Percentiles rank a stretch among this genome's conserved stretches.
Evolutionary conservation across 495 filamentous ascomycete genomes (phyloP).

Genomic region (Aspergillus carlsbadensis): DNA sequence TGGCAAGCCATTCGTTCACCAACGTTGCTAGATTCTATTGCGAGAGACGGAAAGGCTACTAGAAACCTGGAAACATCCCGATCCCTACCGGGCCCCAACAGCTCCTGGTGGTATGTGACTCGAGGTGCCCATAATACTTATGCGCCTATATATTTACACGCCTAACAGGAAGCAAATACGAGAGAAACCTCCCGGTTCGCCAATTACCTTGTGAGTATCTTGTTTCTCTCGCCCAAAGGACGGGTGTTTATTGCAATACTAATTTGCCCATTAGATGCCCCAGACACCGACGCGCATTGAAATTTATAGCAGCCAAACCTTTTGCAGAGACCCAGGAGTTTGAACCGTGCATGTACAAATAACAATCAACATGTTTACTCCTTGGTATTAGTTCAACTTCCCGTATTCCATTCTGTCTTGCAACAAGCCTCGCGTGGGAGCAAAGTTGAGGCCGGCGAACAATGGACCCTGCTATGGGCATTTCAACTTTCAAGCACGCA

Average conservation of each 20-base stretch:
- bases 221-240: background rate
- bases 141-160: conserved; percentile 19
- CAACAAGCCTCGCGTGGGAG: too few relatives aligned
- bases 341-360: background rate
- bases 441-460: background rate
- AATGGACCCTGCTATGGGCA: too few relatives aligned
- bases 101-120: conserved; percentile 83
- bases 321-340: background rate
- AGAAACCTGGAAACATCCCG: conserved; percentile 95
- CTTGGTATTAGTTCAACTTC: background rate
- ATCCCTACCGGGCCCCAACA: conserved; percentile 83
- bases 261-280: conserved; percentile 13
- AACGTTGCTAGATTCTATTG: conserved; percentile 62
- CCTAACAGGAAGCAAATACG: conserved; percentile 83
- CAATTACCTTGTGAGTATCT: conserved; percentile 73
- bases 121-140: background rate
- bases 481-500: too few relatives aligned
- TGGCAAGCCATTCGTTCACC: background rate
- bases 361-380: background rate
- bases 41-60: conserved; percentile 84
- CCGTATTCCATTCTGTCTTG: too few relatives aligned
- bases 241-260: background rate
- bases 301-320: too few relatives aligned
- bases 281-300: conserved; percentile 8
- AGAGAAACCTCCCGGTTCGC: conserved; percentile 82